Conservation (phyloP, 805 yeast genomes). For the Clavispora asparagi region DNA sequence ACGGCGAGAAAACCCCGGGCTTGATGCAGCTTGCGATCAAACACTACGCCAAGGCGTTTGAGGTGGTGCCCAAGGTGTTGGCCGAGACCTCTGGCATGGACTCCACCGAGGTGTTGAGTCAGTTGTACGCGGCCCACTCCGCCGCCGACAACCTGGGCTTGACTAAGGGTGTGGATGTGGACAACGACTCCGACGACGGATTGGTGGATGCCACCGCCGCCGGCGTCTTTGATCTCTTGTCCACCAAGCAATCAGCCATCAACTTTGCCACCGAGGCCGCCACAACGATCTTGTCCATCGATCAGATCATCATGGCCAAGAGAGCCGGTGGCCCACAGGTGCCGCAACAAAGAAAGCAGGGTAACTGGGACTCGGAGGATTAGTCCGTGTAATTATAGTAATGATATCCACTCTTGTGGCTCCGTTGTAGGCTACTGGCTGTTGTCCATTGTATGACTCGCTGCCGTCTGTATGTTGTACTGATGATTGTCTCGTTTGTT, state of each 20-base stretch:
- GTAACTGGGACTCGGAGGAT: slow-evolving; percentile 95
- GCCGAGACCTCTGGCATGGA: slow-evolving; percentile 95
- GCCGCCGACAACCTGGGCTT: slow-evolving; percentile 32
- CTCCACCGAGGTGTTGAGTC: slow-evolving; percentile 82
- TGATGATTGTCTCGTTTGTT: too few relatives aligned
- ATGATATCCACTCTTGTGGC: not conserved
- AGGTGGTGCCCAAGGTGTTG: slow-evolving; percentile 84
- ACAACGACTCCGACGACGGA: slow-evolving; percentile 52
- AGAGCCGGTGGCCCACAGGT: slow-evolving; percentile 96
- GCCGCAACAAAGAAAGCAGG: slow-evolving; percentile 81
- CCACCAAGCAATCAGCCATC: slow-evolving; percentile 81
- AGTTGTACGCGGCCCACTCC: slow-evolving; percentile 83
- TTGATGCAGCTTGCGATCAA: slow-evolving; percentile 89
- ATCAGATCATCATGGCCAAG: slow-evolving; percentile 98
- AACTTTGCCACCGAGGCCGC: slow-evolving; percentile 95
- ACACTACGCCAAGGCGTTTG: slow-evolving; percentile 90
- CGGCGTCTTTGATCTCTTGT: slow-evolving; percentile 73
- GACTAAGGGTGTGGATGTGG: slow-evolving; percentile 81
- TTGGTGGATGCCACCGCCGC: slow-evolving; percentile 63
- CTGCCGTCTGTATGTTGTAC: too few relatives aligned
- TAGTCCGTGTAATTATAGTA: slow-evolving; percentile 20
- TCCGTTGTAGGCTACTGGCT: too few relatives aligned
- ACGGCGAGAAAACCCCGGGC: slow-evolving; percentile 94
- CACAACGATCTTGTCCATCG: slow-evolving; percentile 81
- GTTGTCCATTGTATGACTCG: too few relatives aligned